These are phyloP conservation scores for Chernovozyma sophiae-reginae DNA, from an alignment of 1,139 yeast species.

Conservation along the genomic window DNA sequence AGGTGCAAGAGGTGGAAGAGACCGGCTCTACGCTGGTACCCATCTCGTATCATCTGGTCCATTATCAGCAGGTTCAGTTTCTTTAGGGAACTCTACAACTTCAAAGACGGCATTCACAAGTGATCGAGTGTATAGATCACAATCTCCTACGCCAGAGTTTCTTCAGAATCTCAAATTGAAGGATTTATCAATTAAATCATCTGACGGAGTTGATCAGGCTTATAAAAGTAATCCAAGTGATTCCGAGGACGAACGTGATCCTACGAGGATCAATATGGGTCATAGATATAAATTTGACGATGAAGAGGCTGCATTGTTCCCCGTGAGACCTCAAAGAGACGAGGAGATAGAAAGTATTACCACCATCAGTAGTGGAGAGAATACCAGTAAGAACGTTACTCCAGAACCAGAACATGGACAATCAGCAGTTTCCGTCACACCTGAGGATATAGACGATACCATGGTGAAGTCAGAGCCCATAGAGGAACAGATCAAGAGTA, in stretches of 20 bases:
- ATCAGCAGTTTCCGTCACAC: neutral
- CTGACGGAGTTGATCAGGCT: neutral
- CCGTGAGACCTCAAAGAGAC: constrained; percentile 37
- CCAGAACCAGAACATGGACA: neutral
- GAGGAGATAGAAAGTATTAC: neutral
- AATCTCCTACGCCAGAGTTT: constrained; percentile 36
- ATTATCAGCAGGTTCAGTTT: constrained; percentile 61
- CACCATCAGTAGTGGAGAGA: neutral
- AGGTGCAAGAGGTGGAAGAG: constrained; percentile 30
- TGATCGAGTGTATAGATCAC: constrained; percentile 23
- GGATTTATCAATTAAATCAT: constrained; percentile 11
- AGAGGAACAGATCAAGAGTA: neutral
- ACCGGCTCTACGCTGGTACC: constrained; percentile 52
- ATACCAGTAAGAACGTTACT: constrained; percentile 1
- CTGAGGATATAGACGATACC: neutral
- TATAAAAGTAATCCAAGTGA: constrained; percentile 14
- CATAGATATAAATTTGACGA: constrained; percentile 50
- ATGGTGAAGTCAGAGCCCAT: constrained; percentile 1
- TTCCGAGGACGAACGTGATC: constrained; percentile 32
- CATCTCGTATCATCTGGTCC: constrained; percentile 72
- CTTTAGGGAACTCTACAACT: constrained; percentile 31
- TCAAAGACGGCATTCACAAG: constrained; percentile 23
- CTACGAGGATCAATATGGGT: constrained; percentile 58
- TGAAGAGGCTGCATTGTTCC: constrained; percentile 42
- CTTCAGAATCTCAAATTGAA: constrained; percentile 35